A percentile compares a stretch with the other conserved stretches of the same genome.
phyloP scores from a whole-genome alignment of 352 stramenopile genomes.

The Globisporangium megalacanthum region DNA sequence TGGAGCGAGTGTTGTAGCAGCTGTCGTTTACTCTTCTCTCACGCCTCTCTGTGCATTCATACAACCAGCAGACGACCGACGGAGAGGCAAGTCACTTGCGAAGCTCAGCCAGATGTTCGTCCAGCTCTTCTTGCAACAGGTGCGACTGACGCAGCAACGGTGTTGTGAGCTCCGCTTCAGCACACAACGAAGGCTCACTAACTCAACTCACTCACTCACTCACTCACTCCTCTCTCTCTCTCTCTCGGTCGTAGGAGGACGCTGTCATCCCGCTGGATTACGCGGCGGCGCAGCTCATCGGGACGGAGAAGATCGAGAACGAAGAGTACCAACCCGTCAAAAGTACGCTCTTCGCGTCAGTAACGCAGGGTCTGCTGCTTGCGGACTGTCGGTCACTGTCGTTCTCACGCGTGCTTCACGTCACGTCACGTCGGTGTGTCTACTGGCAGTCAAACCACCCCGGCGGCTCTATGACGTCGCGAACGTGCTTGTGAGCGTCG shows the following conservation, averaged over 20 bases:
- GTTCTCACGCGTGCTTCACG: background rate
- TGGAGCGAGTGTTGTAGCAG: background rate
- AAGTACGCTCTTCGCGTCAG: conserved; percentile 32
- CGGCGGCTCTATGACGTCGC: conserved; percentile 97
- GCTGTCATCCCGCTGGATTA: conserved; percentile 91
- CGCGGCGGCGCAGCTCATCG: conserved; percentile 92
- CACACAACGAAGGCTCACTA: too few species aligned
- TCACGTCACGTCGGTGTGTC: background rate
- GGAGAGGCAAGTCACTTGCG: conserved; percentile 84
- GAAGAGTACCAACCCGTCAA: conserved; percentile 78
- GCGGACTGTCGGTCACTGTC: too few species aligned
- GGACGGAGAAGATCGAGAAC: conserved; percentile 73
- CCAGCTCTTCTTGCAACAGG: conserved; percentile 91
- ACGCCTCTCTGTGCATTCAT: too few species aligned
- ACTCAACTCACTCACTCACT: background rate
- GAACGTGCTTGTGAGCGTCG: conserved; percentile 93
- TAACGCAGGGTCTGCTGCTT: too few species aligned
- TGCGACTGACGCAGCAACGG: conserved; percentile 8
- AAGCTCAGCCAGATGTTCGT: conserved; percentile 94
- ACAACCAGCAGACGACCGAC: conserved; percentile 29
- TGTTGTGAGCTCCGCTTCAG: too few species aligned
- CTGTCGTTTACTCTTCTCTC: background rate
- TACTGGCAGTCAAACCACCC: conserved; percentile 80
- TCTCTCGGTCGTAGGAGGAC: conserved; percentile 43
- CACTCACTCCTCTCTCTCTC: background rate